phyloP scores from a whole-genome alignment of 2,329 filamentous ascomycete genomes.

The Diplodia corticola region DNA sequence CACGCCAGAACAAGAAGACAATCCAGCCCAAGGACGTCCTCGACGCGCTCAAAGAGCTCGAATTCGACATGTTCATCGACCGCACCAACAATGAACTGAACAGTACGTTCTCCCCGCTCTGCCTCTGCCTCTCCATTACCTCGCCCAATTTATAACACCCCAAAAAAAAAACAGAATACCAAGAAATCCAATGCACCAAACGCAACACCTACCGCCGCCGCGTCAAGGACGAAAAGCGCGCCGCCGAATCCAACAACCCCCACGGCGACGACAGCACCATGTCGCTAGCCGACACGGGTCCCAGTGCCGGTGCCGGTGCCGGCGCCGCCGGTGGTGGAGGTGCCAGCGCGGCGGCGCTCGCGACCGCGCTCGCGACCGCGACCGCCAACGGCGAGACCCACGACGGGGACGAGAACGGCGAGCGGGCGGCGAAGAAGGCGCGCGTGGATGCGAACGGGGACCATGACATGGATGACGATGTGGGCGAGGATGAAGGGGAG shows the following conservation, averaged over 20 bases:
- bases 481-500: conserved; percentile 44
- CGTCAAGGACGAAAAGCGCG: conserved; percentile 63
- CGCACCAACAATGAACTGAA: conserved; percentile 73
- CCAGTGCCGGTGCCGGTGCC: not conserved
- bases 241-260: conserved; percentile 15
- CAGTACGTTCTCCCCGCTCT: conserved; percentile 54
- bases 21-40: conserved; percentile 75
- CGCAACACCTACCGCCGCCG: conserved; percentile 71
- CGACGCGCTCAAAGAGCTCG: conserved; percentile 72
- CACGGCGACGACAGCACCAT: not conserved
- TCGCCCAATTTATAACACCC: not conserved
- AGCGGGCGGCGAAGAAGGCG: conserved; percentile 23
- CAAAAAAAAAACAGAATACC: conserved; percentile 60
- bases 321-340: not conserved
- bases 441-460: conserved; percentile 32
- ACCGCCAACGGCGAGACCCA: not conserved
- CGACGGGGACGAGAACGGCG: conserved; percentile 8
- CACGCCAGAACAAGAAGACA: conserved; percentile 70
- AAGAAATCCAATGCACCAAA: conserved; percentile 71
- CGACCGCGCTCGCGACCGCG: conserved; percentile 9
- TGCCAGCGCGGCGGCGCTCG: not conserved
- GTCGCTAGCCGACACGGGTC: not conserved
- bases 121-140: not conserved
- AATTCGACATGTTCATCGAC: conserved; percentile 70
- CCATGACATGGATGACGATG: conserved; percentile 40